Percentiles rank a stretch among this genome's conserved stretches.
Evolutionary conservation across 148 eudicot species (phyloP).

Genomic region (Gaultheria prostrata): DNA sequence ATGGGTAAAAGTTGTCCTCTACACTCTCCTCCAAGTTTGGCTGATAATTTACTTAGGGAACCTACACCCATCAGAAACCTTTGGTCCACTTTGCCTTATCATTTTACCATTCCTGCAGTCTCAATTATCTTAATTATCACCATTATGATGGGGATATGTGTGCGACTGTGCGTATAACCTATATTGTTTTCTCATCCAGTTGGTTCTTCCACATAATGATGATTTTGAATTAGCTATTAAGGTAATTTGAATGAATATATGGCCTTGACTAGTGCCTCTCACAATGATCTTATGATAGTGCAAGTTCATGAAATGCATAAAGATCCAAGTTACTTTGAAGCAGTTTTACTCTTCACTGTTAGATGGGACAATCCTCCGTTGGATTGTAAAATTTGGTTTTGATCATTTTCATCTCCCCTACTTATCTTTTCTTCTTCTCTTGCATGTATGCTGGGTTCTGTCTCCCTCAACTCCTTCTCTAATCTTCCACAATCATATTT

Average conservation of each 20-base stretch:
- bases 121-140: not conserved
- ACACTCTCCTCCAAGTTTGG: constrained; percentile 20
- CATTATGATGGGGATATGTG: not conserved
- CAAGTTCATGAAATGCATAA: not conserved
- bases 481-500: not conserved
- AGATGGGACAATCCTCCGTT: not conserved
- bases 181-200: not conserved
- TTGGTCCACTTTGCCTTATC: not conserved
- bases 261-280: not conserved
- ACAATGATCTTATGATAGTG: not conserved
- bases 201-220: not conserved
- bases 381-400: not conserved
- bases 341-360: not conserved
- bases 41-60: not conserved
- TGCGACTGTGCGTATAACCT: not conserved
- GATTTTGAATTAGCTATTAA: not conserved
- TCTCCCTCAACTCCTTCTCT: not conserved
- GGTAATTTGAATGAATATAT: not conserved
- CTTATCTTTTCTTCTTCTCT: not conserved
- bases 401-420: not conserved
- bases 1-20: not conserved
- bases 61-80: not conserved
- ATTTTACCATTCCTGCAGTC: not conserved
- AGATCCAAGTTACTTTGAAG: not conserved
- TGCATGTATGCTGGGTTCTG: not conserved